Percentiles rank a stretch among this genome's conserved stretches.
Evolutionary conservation across 78 protist species (phyloP).

Genomic region (Dictyostelium intermedium): DNA sequence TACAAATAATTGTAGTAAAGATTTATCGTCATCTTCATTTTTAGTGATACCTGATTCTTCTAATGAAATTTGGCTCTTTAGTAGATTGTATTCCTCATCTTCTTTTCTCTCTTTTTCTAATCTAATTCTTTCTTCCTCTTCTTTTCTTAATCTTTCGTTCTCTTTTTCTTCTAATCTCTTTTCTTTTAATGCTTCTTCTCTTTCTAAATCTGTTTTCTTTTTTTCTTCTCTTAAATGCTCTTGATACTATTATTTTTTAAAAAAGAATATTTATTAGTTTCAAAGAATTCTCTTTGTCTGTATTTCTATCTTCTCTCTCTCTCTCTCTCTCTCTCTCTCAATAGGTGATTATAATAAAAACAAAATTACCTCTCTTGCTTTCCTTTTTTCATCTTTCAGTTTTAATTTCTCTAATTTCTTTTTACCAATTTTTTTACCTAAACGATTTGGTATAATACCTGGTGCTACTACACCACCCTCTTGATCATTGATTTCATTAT

Average conservation of each 20-base stretch:
- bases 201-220: conserved; percentile 52
- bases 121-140: conserved; percentile 49
- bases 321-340: too few species aligned
- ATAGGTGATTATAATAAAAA: neutral
- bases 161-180: conserved; percentile 68
- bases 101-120: conserved; percentile 63
- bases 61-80: conserved; percentile 7
- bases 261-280: neutral
- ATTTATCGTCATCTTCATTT: conserved; percentile 20
- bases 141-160: conserved; percentile 11
- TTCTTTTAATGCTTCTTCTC: conserved; percentile 1
- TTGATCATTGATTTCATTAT: conserved; percentile 9
- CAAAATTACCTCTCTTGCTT: conserved; percentile 45
- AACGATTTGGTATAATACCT: neutral
- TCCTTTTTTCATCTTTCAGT: conserved; percentile 76
- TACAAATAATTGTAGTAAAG: conserved; percentile 26
- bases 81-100: conserved; percentile 66
- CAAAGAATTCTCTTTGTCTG: too few species aligned
- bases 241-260: neutral
- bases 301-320: too few species aligned
- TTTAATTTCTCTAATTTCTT: conserved; percentile 78
- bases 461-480: neutral
- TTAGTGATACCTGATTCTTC: conserved; percentile 26
- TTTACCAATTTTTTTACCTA: conserved; percentile 63
- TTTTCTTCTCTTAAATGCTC: conserved; percentile 64